Base-by-base conservation (phyloP, 331 rosid genomes). In the Rhamnella rubrinervis region DNA sequence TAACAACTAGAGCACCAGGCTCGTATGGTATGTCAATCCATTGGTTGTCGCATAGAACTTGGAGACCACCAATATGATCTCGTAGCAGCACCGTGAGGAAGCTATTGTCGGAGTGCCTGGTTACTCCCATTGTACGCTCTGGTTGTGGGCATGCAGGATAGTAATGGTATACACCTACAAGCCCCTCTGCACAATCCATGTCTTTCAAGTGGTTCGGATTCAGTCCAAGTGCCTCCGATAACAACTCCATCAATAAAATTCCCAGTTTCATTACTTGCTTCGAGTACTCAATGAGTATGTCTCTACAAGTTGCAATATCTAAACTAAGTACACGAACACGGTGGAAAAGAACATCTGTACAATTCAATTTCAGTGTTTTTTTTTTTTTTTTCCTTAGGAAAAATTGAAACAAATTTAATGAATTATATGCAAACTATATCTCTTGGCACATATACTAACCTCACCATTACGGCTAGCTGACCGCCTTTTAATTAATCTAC, bases 41-140 rank as follows among this genome's bases (percentile, higher is more conserved):
- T 5, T 4, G 5, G 35, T 31, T 31, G 35, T 31, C 35, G 4
- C 0, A 4, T 31, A 31, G 47, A 8, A 80, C 21, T 60, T 82
- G 85, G 13, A 0, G 86, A 11, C 89, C 96, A 52, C 88, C 88
- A 23, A 86, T 78, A 19, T 80, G 74, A 68, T 86, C 96, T 39
- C 86, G 96, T 5, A 84, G 79, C 55, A 84, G 81, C 53, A 75
- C 81, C 1, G 65, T 75, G 49, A 28, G 56, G 46, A 81, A 83
- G 26, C 17, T 75, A 75, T 67, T 77, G 16, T 81, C 82, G 0
- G 67, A n/a, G 17, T 77, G 85, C 31, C 68, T 68, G 71, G 18
- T 62, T 3, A 25, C 1, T 7, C 82, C 85, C 35, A 73, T 1
- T 0, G 80, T 60, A 31, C 68, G 44, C 13, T 81, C 74, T 11